Evolutionary conservation across 768 basidiomycete genomes (phyloP).

Genomic region (Hypsizygus marmoreus): DNA sequence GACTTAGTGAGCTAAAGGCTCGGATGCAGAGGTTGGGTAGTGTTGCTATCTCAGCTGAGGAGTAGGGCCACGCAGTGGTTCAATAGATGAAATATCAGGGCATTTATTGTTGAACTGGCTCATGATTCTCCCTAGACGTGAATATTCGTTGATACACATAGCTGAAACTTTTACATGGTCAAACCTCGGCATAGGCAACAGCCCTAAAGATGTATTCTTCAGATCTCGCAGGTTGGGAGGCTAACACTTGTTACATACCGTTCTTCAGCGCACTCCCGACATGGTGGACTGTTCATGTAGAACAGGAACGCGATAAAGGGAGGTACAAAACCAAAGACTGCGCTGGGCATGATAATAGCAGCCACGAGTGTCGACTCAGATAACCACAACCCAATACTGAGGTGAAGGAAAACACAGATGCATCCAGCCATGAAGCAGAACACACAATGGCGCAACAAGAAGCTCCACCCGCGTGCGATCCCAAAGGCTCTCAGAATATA

Average conservation of each 20-base stretch:
- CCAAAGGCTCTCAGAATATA: conserved; percentile 22
- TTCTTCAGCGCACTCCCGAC: conserved; percentile 13
- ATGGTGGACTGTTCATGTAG: conserved; percentile 17
- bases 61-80: no score
- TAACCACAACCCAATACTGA: conserved; percentile 16
- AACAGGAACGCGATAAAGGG: conserved; percentile 19
- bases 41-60: no score
- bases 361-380: conserved; percentile 15
- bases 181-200: neutral
- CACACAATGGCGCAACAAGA: conserved; percentile 20
- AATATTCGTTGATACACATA: no score
- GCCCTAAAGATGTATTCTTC: neutral
- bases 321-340: conserved; percentile 14
- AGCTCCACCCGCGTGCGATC: conserved; percentile 19
- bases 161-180: no score
- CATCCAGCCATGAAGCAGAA: conserved; percentile 18
- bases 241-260: conserved; percentile 11
- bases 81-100: no score
- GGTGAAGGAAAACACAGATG: conserved; percentile 16
- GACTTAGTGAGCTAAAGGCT: no score
- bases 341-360: conserved; percentile 16
- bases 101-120: no score
- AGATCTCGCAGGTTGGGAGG: neutral
- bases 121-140: no score
- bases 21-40: neutral